These are phyloP conservation scores for Pouteria glomerata DNA, from an alignment of 148 eudicot species.

Conservation along the genomic window DNA sequence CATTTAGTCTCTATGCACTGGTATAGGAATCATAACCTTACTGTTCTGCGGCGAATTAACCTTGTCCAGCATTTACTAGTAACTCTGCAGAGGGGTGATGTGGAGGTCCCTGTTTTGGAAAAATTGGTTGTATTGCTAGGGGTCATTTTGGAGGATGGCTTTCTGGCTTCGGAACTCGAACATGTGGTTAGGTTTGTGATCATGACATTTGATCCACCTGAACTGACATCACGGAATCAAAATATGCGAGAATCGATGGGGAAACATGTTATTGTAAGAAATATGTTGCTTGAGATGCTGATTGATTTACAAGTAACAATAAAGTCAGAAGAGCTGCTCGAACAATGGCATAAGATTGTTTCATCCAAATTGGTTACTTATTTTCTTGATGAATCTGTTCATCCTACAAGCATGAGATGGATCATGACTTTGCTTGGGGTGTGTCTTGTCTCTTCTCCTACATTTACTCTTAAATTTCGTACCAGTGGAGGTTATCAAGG, in stretches of 20 bases:
- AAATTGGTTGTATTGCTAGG: conserved; percentile 91
- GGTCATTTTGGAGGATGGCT: conserved; percentile 91
- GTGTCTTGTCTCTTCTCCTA: conserved; percentile 88
- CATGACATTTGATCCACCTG: conserved; percentile 98
- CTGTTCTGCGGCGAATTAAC: conserved; percentile 83
- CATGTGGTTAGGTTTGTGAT: conserved; percentile 92
- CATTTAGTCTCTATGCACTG: conserved; percentile 92
- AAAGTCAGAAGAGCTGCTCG: conserved; percentile 77
- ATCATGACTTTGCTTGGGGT: conserved; percentile 98
- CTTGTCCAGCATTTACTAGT: conserved; percentile 94
- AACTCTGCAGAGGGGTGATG: conserved; percentile 95
- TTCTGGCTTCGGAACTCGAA: conserved; percentile 85
- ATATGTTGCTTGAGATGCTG: conserved; percentile 97
- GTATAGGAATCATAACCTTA: conserved; percentile 94
- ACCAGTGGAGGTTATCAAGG: conserved; percentile 92
- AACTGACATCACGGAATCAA: conserved; percentile 43
- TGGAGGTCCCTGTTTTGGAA: conserved; percentile 91
- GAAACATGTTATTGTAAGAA: conserved; percentile 93
- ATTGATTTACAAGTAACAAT: conserved; percentile 94
- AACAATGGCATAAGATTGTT: conserved; percentile 97
- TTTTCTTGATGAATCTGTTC: conserved; percentile 96
- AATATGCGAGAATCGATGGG: conserved; percentile 92
- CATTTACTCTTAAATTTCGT: conserved; percentile 86
- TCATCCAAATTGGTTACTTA: conserved; percentile 83
- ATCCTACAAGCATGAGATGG: conserved; percentile 99